Conservation (phyloP, 2,329 filamentous ascomycete species). For the Sarocladium kiliense region DNA sequence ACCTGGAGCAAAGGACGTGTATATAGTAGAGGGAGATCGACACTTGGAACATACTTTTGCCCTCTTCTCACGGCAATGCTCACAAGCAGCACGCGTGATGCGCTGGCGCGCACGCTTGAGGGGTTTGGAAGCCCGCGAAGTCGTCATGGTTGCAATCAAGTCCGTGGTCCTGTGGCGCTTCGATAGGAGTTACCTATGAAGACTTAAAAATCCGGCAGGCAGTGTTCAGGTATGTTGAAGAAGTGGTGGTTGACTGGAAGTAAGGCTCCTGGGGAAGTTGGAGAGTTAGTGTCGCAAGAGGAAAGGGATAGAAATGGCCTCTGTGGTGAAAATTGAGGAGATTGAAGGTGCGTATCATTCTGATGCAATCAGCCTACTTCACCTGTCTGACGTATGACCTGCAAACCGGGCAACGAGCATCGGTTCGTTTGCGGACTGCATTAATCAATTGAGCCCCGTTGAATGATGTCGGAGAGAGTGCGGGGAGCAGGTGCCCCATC, state of each 20-base stretch:
- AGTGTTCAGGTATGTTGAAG: not conserved
- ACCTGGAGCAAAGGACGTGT: too few relatives aligned
- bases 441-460: not conserved
- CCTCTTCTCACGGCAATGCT: slow-evolving; percentile 4
- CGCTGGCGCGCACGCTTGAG: slow-evolving; percentile 1
- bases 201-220: not conserved
- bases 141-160: not conserved
- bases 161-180: not conserved
- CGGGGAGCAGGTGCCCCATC: not conserved
- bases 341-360: not conserved
- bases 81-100: slow-evolving; percentile 3
- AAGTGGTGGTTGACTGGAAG: not conserved
- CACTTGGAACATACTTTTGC: slow-evolving; percentile 3
- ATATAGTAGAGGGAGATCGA: not conserved
- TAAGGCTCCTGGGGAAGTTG: not conserved
- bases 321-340: not conserved
- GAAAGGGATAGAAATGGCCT: not conserved
- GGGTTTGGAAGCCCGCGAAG: not conserved
- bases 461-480: not conserved
- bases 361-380: not conserved
- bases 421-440: not conserved
- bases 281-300: not conserved
- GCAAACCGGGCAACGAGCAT: not conserved
- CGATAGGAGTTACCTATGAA: too few relatives aligned
- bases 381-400: not conserved